Evolutionary conservation across 75 land plant genomes (phyloP).

Genomic region (Sequoiadendron giganteum): DNA sequence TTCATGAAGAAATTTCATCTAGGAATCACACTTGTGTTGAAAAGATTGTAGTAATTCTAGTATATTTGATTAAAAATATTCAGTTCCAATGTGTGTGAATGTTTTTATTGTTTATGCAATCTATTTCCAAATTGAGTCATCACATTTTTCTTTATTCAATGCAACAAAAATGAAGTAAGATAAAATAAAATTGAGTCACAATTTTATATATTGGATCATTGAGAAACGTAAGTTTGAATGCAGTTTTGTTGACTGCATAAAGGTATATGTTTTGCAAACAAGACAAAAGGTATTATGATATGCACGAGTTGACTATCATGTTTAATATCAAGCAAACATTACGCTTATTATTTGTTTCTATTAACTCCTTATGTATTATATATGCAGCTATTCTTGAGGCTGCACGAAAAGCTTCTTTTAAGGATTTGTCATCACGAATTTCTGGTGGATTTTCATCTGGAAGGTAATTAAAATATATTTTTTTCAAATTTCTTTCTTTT

Average conservation of each 20-base stretch:
- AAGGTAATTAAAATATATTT: not conserved
- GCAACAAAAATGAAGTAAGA: not conserved
- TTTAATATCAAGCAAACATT: not conserved
- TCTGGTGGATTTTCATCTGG: conserved; percentile 69
- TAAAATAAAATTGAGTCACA: not conserved
- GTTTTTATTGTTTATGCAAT: no score
- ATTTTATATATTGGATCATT: not conserved
- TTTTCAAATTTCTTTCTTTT: not conserved
- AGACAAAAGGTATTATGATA: not conserved
- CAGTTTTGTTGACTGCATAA: not conserved
- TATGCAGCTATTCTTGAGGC: conserved; percentile 85
- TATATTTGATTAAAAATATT: no score
- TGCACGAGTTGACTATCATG: not conserved
- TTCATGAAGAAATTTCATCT: no score
- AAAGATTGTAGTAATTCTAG: no score
- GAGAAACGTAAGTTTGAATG: not conserved
- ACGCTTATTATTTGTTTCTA: not conserved
- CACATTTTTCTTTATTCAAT: not conserved
- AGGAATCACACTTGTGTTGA: no score
- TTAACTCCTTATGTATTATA: not conserved
- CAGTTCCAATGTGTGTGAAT: no score
- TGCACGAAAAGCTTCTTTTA: conserved; percentile 77
- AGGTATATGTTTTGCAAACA: not conserved
- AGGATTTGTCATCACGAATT: conserved; percentile 56
- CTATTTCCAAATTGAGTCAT: no score